phyloP scores from a whole-genome alignment of 1,284 basidiomycete species.

The Boletus mariae region DNA sequence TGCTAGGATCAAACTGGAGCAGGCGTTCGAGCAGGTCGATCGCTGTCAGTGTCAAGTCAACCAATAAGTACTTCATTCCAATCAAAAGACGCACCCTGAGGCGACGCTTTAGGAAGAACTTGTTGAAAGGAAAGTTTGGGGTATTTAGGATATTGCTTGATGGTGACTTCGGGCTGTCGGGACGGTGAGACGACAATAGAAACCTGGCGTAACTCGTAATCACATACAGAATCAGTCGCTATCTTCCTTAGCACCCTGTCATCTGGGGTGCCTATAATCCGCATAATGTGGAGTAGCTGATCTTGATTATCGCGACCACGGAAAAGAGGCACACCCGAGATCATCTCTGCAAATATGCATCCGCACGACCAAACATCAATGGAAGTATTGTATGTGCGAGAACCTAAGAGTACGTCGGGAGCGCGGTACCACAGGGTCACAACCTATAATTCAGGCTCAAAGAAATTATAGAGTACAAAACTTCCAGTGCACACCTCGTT shows the following conservation, averaged over 20 bases:
- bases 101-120: conserved; percentile 89
- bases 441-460: conserved; percentile 50
- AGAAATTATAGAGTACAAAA: background rate
- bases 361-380: conserved; percentile 99
- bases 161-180: conserved; percentile 81
- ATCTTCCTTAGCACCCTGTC: conserved; percentile 89
- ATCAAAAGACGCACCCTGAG: conserved; percentile 57
- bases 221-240: conserved; percentile 81
- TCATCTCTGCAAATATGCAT: conserved; percentile 99
- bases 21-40: conserved; percentile 94
- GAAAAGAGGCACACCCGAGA: conserved; percentile 95
- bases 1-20: conserved; percentile 93
- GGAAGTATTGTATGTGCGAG: conserved; percentile 95
- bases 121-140: conserved; percentile 88
- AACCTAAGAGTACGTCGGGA: conserved; percentile 95
- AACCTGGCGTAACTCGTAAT: background rate
- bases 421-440: conserved; percentile 99
- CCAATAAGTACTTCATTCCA: background rate
- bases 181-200: conserved; percentile 11
- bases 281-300: conserved; percentile 96
- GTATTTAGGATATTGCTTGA: conserved; percentile 88
- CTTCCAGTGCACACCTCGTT: conserved; percentile 67
- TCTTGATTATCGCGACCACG: conserved; percentile 97
- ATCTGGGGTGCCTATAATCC: conserved; percentile 94
- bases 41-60: conserved; percentile 46